Conservation (phyloP, 306 rosid genomes). For the Erythrophleum fordii region DNA sequence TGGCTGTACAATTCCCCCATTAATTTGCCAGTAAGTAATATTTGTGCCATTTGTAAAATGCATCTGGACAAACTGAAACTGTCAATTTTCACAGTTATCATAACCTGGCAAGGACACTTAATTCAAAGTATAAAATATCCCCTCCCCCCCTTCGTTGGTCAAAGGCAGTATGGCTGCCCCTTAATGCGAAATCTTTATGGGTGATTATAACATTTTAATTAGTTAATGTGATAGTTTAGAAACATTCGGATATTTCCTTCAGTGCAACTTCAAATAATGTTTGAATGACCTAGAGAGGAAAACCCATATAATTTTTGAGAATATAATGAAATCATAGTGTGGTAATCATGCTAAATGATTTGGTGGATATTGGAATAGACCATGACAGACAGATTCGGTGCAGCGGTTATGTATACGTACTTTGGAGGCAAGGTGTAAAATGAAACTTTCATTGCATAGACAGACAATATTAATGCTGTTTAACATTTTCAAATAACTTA, state of each 20-base stretch:
- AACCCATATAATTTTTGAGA: neutral
- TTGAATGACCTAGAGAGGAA: slow-evolving; percentile 8
- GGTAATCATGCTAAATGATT: neutral
- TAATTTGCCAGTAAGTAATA: neutral
- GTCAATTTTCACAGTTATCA: neutral
- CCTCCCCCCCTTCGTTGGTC: too few species aligned
- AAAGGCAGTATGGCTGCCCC: too few species aligned
- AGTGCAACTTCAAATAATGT: slow-evolving; percentile 13
- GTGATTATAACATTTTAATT: too few species aligned
- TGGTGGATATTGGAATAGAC: neutral
- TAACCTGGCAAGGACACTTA: neutral
- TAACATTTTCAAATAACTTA: too few species aligned
- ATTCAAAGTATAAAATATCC: too few species aligned
- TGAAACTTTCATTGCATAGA: neutral
- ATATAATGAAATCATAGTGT: slow-evolving; percentile 13
- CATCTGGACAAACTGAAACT: slow-evolving; percentile 26
- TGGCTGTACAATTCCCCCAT: neutral
- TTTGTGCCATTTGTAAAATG: slow-evolving; percentile 18
- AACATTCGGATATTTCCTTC: neutral
- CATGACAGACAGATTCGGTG: neutral
- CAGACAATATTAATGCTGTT: slow-evolving; percentile 3
- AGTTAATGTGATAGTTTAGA: too few species aligned
- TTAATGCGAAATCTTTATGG: too few species aligned
- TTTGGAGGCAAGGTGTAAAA: slow-evolving; percentile 10
- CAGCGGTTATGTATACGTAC: neutral